Conservation (phyloP, 164 flowering plant species). For the Kingdonia uniflora region DNA sequence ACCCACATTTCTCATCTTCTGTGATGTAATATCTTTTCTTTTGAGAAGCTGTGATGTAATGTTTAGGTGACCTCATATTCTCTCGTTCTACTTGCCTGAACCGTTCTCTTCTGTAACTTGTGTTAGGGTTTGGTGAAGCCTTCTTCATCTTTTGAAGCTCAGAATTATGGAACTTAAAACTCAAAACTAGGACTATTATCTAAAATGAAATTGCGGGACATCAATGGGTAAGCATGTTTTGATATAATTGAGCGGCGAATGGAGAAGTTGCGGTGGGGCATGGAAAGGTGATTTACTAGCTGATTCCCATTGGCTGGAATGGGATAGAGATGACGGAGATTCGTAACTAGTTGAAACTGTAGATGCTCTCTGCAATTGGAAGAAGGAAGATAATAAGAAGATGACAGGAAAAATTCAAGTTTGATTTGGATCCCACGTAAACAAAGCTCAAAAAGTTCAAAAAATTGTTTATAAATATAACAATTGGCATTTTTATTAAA, state of each 20-base stretch:
- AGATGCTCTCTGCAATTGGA: conserved; percentile 9
- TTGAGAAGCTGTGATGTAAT: conserved; percentile 9
- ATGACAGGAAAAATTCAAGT: too few relatives aligned
- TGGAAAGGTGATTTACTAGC: conserved; percentile 20
- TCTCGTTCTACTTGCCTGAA: conserved; percentile 37
- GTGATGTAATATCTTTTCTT: conserved; percentile 10
- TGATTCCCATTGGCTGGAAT: conserved; percentile 26
- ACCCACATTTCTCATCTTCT: conserved; percentile 30
- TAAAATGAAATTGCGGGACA: conserved; percentile 34
- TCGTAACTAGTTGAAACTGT: conserved; percentile 23
- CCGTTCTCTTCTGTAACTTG: conserved; percentile 38
- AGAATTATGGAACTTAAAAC: conserved; percentile 25
- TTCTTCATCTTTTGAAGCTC: conserved; percentile 25
- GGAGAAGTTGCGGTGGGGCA: conserved; percentile 14
- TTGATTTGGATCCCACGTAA: too few relatives aligned
- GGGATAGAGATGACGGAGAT: conserved; percentile 36
- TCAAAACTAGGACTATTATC: conserved; percentile 20
- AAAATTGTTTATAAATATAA: too few relatives aligned
- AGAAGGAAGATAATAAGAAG: too few relatives aligned
- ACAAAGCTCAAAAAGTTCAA: too few relatives aligned
- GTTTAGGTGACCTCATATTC: conserved; percentile 20
- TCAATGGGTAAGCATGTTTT: conserved; percentile 39
- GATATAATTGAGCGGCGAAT: conserved; percentile 29
- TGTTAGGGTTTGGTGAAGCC: conserved; percentile 29
- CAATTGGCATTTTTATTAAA: too few relatives aligned